Evolutionary conservation across 148 eudicot species (phyloP), one percentile per base, ranked within the genome.

Genomic region (Selenicereus undatus): DNA sequence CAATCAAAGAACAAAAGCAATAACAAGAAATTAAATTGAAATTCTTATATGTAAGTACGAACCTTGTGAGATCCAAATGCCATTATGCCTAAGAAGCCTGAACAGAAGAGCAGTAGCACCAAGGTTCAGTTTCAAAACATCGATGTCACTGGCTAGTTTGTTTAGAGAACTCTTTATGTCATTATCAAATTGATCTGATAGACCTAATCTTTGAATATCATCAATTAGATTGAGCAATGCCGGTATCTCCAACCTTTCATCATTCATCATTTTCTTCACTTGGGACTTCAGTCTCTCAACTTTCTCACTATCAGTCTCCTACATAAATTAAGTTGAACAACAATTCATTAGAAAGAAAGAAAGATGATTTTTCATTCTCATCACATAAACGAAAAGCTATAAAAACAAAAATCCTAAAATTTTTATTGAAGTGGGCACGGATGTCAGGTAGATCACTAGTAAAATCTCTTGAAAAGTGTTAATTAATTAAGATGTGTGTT

Each of bases 191-290:
- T 64, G 80, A 72, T 86, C 76, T 12, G 52, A 76, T 5, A 88
- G 60, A 17, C 88, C 88, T 74, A 85, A 72, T 16, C 82, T 78
- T 62, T 84, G 71, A 10, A 85, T 87, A 27, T 88, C 82, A 77
- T 85, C 83, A 20, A 88, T 76, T 26, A 81, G 66, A 24, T 86
- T 79, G 7, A 88, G 81, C 73, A 51, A 17, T 16, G 17, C 54
- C 24, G 60, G 36, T 43, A 79, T 64, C 48, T 77, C 62, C 43
- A 30, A 18, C 9, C 29, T 36, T 72, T 75, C 81, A 54, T 76
- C 81, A 3, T 13, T 66, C 36, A 83, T 60, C 85, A 74, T 76
- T 12, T 24, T 56, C 62, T 12, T 79, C 70, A 85, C 80, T 71
- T 79, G 81, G 56, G 45, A 35, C 71, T 83, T 74, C 48, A 83